A percentile compares a stretch with the other conserved stretches of the same genome.
These are phyloP conservation scores for Phytophthora foliorum DNA, from an alignment of 352 stramenopile genomes.

Conservation along the genomic window DNA sequence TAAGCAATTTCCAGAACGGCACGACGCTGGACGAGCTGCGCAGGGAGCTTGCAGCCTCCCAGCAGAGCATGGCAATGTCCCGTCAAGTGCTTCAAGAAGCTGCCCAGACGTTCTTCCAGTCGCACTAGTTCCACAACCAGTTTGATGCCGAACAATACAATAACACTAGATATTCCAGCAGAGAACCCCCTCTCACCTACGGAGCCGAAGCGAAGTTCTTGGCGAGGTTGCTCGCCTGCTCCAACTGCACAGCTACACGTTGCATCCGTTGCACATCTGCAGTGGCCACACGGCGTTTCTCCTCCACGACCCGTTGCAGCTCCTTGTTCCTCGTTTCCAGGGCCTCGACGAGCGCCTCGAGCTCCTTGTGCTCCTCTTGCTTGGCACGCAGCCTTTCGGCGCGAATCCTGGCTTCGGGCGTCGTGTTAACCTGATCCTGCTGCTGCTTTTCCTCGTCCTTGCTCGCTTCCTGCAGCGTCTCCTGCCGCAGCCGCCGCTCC, in stretches of 20 bases:
- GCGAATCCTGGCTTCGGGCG: conserved; percentile 53
- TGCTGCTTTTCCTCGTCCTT: conserved; percentile 2
- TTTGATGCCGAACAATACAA: conserved; percentile 24
- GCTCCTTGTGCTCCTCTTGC: conserved; percentile 58
- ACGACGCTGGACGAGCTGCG: conserved; percentile 69
- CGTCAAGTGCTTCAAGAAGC: conserved; percentile 73
- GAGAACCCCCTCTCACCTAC: conserved; percentile 11
- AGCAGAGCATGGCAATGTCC: conserved; percentile 76
- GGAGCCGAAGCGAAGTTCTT: conserved; percentile 50
- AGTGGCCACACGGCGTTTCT: conserved; percentile 53
- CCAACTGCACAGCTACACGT: conserved; percentile 40
- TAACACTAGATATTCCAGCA: conserved; percentile 28
- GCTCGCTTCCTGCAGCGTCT: conserved; percentile 20
- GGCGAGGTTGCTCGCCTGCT: conserved; percentile 45
- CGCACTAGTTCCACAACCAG: conserved; percentile 28
- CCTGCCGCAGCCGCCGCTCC: conserved; percentile 44
- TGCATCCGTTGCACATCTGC: conserved; percentile 59
- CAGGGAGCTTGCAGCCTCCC: conserved; percentile 70
- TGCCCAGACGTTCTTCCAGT: conserved; percentile 74
- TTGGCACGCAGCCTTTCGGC: conserved; percentile 59
- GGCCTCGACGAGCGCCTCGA: conserved; percentile 48
- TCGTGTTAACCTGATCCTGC: conserved; percentile 8
- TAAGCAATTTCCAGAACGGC: conserved; percentile 81
- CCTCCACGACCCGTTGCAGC: conserved; percentile 50
- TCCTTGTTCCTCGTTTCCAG: conserved; percentile 56